A percentile compares a stretch with the other conserved stretches of the same genome.
Conservation (phyloP, 2,329 filamentous ascomycete genomes). For the Colletotrichum sansevieriae region DNA sequence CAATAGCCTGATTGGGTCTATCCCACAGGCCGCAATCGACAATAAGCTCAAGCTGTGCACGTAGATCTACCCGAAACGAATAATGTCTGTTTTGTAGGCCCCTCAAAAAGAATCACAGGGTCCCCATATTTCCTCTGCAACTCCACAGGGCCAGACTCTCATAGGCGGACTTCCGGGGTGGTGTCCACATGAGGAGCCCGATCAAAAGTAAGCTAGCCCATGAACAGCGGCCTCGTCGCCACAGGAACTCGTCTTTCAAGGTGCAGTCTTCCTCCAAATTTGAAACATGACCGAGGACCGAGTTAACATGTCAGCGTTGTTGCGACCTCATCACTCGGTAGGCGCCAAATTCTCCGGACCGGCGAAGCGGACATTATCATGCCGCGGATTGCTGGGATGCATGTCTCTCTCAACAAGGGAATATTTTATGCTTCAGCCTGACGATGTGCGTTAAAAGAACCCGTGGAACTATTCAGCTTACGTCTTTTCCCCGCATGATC, state of each 20-base stretch:
- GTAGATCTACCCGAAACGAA: slow-evolving; percentile 17
- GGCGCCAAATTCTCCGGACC: no score
- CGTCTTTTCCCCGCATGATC: no score
- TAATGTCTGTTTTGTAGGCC: not conserved
- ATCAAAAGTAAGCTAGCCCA: not conserved
- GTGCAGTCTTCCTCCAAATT: not conserved
- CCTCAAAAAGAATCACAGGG: not conserved
- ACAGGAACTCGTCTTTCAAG: not conserved
- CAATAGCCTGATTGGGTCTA: not conserved
- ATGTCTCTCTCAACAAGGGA: no score
- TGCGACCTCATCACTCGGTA: not conserved
- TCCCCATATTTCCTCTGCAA: not conserved
- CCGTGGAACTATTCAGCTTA: no score
- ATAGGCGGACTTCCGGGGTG: slow-evolving; percentile 12
- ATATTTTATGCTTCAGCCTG: no score
- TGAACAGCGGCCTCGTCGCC: not conserved
- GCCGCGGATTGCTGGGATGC: no score
- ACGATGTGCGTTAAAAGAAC: no score
- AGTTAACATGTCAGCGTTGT: not conserved
- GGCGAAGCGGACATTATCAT: no score
- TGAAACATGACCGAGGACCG: slow-evolving; percentile 1
- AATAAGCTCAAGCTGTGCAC: slow-evolving; percentile 4
- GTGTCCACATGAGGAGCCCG: not conserved
- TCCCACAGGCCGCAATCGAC: not conserved
- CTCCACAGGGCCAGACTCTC: not conserved